Conservation (phyloP, 352 stramenopile species). For the Phytophthora cajani region DNA sequence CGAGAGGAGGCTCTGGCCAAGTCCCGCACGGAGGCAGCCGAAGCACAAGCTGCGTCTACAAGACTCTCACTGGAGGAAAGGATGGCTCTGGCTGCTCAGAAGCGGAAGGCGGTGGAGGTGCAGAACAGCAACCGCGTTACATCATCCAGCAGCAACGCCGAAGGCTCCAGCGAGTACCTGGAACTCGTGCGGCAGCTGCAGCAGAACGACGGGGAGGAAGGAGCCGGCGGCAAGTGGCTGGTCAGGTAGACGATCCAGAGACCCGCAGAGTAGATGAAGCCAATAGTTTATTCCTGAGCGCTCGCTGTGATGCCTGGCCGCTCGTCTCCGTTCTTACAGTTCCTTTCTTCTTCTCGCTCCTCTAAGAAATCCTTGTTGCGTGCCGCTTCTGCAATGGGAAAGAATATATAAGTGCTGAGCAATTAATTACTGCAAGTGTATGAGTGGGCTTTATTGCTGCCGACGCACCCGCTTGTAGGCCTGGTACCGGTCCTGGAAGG, state of each 20-base stretch:
- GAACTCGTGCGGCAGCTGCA: conserved; percentile 71
- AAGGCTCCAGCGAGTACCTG: conserved; percentile 62
- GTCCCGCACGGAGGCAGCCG: conserved; percentile 21
- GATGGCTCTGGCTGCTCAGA: conserved; percentile 68
- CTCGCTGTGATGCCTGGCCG: conserved; percentile 23
- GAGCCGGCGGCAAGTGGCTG: conserved; percentile 69
- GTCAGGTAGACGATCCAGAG: conserved; percentile 46
- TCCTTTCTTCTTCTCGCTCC: neutral
- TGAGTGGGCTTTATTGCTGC: neutral
- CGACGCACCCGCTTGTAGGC: conserved; percentile 63
- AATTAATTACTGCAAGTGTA: neutral
- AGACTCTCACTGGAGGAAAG: conserved; percentile 56
- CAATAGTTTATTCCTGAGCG: conserved; percentile 41
- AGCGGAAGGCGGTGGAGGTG: conserved; percentile 53
- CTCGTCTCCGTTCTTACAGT: conserved; percentile 3
- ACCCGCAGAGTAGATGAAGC: conserved; percentile 1
- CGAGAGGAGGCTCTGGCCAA: conserved; percentile 55
- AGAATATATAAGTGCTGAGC: neutral
- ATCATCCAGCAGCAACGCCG: conserved; percentile 2
- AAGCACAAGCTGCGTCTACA: conserved; percentile 14
- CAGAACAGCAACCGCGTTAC: conserved; percentile 28
- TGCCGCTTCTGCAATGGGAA: conserved; percentile 57
- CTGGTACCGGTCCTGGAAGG: conserved; percentile 78
- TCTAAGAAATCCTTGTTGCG: conserved; percentile 34
- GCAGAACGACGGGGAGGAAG: conserved; percentile 56